Conservation (phyloP, 345 rosid species). For the Ceriops tagal region DNA sequence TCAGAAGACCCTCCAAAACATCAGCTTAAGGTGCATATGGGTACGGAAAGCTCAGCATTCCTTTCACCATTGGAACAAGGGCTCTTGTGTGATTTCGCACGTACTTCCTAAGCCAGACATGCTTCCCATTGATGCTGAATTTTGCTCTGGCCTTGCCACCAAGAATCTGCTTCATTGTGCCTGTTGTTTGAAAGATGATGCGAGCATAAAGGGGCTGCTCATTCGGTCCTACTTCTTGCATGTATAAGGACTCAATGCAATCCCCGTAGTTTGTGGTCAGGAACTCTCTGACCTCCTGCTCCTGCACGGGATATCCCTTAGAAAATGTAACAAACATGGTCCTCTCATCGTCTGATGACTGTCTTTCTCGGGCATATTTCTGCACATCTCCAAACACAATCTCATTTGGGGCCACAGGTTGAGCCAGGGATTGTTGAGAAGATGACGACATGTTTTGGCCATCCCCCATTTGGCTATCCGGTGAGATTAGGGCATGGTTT, state of each 20-base stretch:
- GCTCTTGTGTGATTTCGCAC: conserved; percentile 33
- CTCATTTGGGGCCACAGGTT: background rate
- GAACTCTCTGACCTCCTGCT: conserved; percentile 48
- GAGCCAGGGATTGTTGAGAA: conserved; percentile 1
- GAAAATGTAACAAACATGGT: conserved; percentile 69
- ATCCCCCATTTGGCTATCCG: conserved; percentile 13
- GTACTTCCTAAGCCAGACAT: conserved; percentile 62
- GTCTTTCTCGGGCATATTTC: background rate
- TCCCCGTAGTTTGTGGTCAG: conserved; percentile 37
- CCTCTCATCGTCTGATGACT: conserved; percentile 37
- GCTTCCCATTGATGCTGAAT: conserved; percentile 63
- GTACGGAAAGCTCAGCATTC: background rate
- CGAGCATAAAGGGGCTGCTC: conserved; percentile 53
- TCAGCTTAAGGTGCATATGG: background rate
- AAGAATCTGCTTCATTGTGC: conserved; percentile 31
- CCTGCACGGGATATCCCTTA: conserved; percentile 51
- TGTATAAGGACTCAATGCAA: conserved; percentile 44
- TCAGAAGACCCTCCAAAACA: no score
- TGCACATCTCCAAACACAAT: conserved; percentile 3
- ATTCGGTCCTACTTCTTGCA: conserved; percentile 44
- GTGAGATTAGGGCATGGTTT: conserved; percentile 18
- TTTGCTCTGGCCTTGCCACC: conserved; percentile 35
- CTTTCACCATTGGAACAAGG: background rate
- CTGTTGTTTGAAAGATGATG: conserved; percentile 30
- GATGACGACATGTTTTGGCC: conserved; percentile 1